Evolutionary conservation across 2,329 filamentous ascomycete species (phyloP).

Genomic region (Botrytis fabae): DNA sequence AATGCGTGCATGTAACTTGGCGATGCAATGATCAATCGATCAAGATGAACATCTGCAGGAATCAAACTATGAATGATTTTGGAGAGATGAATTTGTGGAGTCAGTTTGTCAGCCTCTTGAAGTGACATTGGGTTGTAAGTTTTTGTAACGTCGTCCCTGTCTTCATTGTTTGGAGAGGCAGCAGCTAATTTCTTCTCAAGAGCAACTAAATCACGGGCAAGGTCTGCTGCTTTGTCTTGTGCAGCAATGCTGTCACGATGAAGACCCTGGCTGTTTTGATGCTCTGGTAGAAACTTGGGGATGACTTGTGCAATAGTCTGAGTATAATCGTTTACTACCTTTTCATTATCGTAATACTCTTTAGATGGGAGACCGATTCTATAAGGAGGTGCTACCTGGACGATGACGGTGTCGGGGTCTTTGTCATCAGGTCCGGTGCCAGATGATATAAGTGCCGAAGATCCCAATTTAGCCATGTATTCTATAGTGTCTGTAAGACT

Average conservation of each 20-base stretch:
- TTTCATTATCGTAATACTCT: constrained; percentile 58
- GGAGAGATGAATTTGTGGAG: constrained; percentile 57
- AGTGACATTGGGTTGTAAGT: constrained; percentile 65
- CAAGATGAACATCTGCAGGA: constrained; percentile 50
- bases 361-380: constrained; percentile 61
- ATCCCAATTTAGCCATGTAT: constrained; percentile 49
- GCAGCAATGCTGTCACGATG: constrained; percentile 26
- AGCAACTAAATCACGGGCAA: constrained; percentile 49
- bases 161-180: constrained; percentile 57
- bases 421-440: constrained; percentile 42
- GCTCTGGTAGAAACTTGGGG: constrained; percentile 31
- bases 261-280: constrained; percentile 12
- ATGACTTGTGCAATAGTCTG: constrained; percentile 42
- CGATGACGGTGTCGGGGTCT: constrained; percentile 48
- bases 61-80: constrained; percentile 53
- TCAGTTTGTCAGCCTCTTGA: constrained; percentile 53
- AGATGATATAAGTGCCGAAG: constrained; percentile 42
- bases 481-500: constrained; percentile 49
- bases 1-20: constrained; percentile 61
- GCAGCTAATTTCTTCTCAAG: constrained; percentile 63
- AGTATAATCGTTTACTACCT: constrained; percentile 54
- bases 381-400: constrained; percentile 47
- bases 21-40: constrained; percentile 58
- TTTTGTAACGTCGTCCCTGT: constrained; percentile 63
- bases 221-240: constrained; percentile 25